A percentile compares a stretch with the other conserved stretches of the same genome.
These are phyloP conservation scores for Macrolepiota dolichaula DNA, from an alignment of 768 basidiomycete genomes.

Conservation along the genomic window DNA sequence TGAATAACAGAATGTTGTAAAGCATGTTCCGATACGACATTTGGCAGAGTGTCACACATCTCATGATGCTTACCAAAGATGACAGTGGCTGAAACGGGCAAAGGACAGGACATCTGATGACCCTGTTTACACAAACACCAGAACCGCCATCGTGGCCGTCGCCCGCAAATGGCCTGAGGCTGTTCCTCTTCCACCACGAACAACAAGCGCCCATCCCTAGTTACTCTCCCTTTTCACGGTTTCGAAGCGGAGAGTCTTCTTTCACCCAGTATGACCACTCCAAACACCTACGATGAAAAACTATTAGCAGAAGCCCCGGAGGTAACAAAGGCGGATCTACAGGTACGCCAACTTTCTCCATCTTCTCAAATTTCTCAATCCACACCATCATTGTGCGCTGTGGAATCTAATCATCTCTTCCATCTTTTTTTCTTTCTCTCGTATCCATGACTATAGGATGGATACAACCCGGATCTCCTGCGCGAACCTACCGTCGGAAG, in stretches of 20 bases:
- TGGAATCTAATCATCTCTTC: not conserved
- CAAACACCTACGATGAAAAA: not conserved
- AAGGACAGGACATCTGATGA: not conserved
- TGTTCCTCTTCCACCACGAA: not conserved
- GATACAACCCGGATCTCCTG: slow-evolving; percentile 25
- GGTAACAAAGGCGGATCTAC: slow-evolving; percentile 9
- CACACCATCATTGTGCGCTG: not conserved
- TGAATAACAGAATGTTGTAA: not conserved
- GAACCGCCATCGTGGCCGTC: not conserved
- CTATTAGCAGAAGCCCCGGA: slow-evolving; percentile 5
- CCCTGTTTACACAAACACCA: not conserved
- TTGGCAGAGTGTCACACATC: too few relatives aligned
- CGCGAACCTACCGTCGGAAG: slow-evolving; percentile 11
- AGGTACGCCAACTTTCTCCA: not conserved
- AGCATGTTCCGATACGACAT: not conserved
- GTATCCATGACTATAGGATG: slow-evolving; percentile 16
- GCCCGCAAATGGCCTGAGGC: not conserved
- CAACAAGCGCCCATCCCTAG: not conserved
- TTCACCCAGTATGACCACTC: not conserved
- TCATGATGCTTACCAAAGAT: not conserved
- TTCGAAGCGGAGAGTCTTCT: not conserved
- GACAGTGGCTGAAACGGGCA: not conserved
- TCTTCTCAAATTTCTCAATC: not conserved
- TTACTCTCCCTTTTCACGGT: not conserved
- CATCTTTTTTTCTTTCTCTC: not conserved